Conservation (phyloP, 371 early-diverging fungal species). For the Actinomortierella wolfii region DNA sequence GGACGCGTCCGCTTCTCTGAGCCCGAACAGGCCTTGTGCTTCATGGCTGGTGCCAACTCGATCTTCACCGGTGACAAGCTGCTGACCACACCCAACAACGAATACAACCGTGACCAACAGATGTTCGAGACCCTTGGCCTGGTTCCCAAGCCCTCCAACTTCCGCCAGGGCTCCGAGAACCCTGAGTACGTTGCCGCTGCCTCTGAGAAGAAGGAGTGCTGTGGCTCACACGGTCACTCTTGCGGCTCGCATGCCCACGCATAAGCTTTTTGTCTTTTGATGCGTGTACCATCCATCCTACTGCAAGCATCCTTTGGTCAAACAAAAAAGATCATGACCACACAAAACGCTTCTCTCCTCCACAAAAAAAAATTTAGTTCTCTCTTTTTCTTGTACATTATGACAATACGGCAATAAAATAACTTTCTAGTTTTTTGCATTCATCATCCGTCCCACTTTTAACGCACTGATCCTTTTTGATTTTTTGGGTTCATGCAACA, state of each 20-base stretch:
- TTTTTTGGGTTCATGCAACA: too few species aligned
- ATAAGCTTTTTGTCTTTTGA: slow-evolving; percentile 7
- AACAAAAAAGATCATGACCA: too few species aligned
- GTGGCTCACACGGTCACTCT: slow-evolving; percentile 22
- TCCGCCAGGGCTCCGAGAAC: slow-evolving; percentile 58
- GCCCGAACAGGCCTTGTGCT: slow-evolving; percentile 81
- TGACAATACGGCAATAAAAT: too few species aligned
- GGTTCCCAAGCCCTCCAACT: slow-evolving; percentile 73
- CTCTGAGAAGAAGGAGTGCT: slow-evolving; percentile 30
- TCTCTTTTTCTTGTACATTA: too few species aligned
- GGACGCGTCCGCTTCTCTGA: slow-evolving; percentile 80
- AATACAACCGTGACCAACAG: slow-evolving; percentile 69
- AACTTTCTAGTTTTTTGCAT: too few species aligned
- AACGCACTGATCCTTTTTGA: too few species aligned
- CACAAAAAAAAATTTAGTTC: too few species aligned
- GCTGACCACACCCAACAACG: slow-evolving; percentile 87
- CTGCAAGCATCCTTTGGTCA: too few species aligned
- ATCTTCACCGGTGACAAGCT: slow-evolving; percentile 89
- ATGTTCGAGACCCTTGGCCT: slow-evolving; percentile 80
- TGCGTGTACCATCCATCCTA: too few species aligned
- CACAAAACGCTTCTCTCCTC: too few species aligned
- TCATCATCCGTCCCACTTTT: too few species aligned
- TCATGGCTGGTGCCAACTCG: slow-evolving; percentile 88
- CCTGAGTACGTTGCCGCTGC: slow-evolving; percentile 20
- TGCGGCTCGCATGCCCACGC: slow-evolving; percentile 11